Conservation (phyloP, 2,329 filamentous ascomycete species). For the Colletotrichum filicis region DNA sequence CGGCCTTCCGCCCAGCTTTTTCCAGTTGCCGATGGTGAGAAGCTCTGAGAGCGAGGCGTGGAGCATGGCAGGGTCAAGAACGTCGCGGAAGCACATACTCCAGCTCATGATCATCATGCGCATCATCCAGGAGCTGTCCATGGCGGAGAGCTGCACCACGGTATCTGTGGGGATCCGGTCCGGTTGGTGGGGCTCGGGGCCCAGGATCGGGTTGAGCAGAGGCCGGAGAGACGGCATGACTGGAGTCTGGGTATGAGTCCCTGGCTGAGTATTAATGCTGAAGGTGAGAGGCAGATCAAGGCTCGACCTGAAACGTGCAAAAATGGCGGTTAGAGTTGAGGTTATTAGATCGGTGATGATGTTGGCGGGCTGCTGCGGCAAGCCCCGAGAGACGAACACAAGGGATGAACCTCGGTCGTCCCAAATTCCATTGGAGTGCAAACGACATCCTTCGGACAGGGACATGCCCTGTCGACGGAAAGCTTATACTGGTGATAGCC, state of each 20-base stretch:
- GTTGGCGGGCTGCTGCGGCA: neutral
- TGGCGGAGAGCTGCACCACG: constrained; percentile 41
- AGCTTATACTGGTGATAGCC: constrained; percentile 1
- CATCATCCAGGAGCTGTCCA: constrained; percentile 45
- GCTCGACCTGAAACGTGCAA: neutral
- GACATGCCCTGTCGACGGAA: constrained; percentile 4
- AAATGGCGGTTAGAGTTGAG: no score
- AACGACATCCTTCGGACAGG: neutral
- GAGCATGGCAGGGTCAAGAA: constrained; percentile 54
- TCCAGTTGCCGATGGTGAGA: constrained; percentile 55
- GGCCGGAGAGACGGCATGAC: constrained; percentile 10
- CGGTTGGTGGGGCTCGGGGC: constrained; percentile 5
- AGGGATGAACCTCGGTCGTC: neutral
- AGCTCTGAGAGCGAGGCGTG: constrained; percentile 47
- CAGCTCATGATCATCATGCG: constrained; percentile 44
- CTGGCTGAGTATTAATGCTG: no score
- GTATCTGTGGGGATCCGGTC: constrained; percentile 13
- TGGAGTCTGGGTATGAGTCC: neutral
- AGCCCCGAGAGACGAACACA: neutral
- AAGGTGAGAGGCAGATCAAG: neutral
- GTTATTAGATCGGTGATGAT: neutral
- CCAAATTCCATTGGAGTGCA: neutral
- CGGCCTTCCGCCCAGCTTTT: constrained; percentile 56
- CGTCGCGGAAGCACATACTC: constrained; percentile 56
- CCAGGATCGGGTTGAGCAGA: constrained; percentile 23